Evolutionary conservation across 148 eudicot genomes (phyloP), one percentile per base, ranked within the genome.

Genomic region (Selenicereus undatus): DNA sequence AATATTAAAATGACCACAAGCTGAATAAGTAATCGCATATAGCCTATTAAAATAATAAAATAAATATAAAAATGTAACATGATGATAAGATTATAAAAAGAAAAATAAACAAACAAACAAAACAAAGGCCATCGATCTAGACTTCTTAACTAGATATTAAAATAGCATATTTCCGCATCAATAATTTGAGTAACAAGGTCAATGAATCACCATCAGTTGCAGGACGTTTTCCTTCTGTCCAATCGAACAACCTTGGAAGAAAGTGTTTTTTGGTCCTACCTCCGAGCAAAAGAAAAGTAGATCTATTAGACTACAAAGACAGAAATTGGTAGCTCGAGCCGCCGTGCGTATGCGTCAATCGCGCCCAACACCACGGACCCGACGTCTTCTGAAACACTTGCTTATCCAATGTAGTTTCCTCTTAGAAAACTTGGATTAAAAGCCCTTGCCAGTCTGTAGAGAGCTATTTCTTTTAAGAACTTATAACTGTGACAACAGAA

Each of bases 1-100:
- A 24, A 22, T 13, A 74, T 52, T 11, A 26, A 56, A 76, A 16
- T 9, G 36, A 74, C 66, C 18, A 45, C 22, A 30, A 24, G 45
- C 36, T 36, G 12, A 36, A 60, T 62, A 65, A 65, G 70, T 32
- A 32, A 32, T 32, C 32, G 32, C 32, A 1, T 32, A 64, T 42
- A 72, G 73, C 36, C 54, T n/a, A 56, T 27, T 76, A 73, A 77
- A 52, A 64, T 36, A 77, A 81, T 16, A 66, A 18, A 76, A 14
- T 45, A 51, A 29, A 4, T 22, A 54, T 0, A 12, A 32, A 12
- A 11, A 80, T 16, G 17, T 77, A 62, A n/a, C 48, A 64, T 62
- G 20, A 58, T 30, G 68, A 81, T 56, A 27, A 11, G 68, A 39
- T 81, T 9, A 62, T 52, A 17, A 76, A 45, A 43, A 18, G 48